Evolutionary conservation across 345 rosid genomes (phyloP).

Genomic region (Dovyalis caffra): DNA sequence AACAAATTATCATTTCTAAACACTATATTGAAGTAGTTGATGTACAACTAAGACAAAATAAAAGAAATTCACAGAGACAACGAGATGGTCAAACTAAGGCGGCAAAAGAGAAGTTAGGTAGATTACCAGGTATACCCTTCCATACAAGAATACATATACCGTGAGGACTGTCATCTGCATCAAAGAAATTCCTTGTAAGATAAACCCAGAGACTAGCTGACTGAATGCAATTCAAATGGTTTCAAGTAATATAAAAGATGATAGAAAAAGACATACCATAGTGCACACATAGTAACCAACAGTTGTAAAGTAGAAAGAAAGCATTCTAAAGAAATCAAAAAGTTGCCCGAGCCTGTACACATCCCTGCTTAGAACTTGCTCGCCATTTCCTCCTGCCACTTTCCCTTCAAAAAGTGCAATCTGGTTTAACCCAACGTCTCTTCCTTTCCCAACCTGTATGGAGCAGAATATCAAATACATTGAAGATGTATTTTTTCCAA

Average conservation of each 20-base stretch:
- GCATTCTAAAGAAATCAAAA: conserved; percentile 97
- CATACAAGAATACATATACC: conserved; percentile 84
- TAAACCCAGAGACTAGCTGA: conserved; percentile 7
- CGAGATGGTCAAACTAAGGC: background rate
- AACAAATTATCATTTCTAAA: no score
- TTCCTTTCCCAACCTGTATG: conserved; percentile 95
- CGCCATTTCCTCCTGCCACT: conserved; percentile 99
- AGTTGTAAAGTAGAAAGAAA: conserved; percentile 94
- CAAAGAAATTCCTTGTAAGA: conserved; percentile 27
- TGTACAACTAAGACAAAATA: background rate
- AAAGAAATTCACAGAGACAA: background rate
- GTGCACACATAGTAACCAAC: conserved; percentile 98
- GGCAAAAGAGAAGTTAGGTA: conserved; percentile 8
- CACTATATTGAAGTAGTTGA: no score
- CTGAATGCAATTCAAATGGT: conserved; percentile 2
- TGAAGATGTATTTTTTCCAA: background rate
- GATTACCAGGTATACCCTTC: conserved; percentile 90
- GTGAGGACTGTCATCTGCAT: conserved; percentile 98
- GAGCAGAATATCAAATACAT: conserved; percentile 9
- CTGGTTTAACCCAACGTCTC: conserved; percentile 98
- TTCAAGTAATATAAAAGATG: background rate
- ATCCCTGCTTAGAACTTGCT: conserved; percentile 97
- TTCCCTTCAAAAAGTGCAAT: conserved; percentile 98
- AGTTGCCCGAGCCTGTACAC: conserved; percentile 94
- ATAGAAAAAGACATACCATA: conserved; percentile 55